phyloP scores from a whole-genome alignment of 257 asterid species.

The Nicotiana otophora region DNA sequence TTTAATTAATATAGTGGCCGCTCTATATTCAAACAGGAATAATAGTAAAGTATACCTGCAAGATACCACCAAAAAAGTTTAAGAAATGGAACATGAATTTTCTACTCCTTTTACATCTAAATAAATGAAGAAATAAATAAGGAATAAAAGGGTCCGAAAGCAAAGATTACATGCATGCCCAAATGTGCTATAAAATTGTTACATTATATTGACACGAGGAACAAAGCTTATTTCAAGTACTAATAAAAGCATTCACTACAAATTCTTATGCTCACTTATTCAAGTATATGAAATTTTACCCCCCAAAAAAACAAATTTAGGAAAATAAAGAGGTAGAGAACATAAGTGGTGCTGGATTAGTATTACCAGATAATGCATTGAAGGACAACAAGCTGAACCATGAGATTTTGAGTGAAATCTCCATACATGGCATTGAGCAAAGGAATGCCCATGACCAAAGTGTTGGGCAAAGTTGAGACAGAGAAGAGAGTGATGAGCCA shows the following conservation, averaged over 20 bases:
- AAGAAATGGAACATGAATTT: background rate
- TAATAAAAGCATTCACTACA: too few relatives aligned
- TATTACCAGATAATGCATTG: conserved; percentile 72
- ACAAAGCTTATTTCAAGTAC: too few relatives aligned
- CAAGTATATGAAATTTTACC: background rate
- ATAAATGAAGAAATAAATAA: background rate
- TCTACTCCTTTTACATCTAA: too few relatives aligned
- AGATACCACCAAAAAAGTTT: background rate
- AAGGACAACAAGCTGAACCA: conserved; percentile 69
- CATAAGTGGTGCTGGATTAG: background rate
- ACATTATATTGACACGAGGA: too few relatives aligned
- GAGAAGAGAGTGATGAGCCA: conserved; percentile 73
- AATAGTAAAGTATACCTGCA: conserved; percentile 65
- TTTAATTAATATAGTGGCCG: conserved; percentile 51
- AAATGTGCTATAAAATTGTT: background rate
- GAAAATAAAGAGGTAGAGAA: background rate
- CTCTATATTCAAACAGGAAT: conserved; percentile 71
- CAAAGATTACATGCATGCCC: background rate
- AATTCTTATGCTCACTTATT: too few relatives aligned
- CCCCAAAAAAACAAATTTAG: background rate
- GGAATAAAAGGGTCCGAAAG: background rate
- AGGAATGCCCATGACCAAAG: conserved; percentile 73
- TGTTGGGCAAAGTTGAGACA: conserved; percentile 70
- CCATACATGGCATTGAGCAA: conserved; percentile 76
- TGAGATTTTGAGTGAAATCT: conserved; percentile 49